A percentile compares a stretch with the other conserved stretches of the same genome.
Conservation (phyloP, 805 yeast species). For the Spathaspora girioi region DNA sequence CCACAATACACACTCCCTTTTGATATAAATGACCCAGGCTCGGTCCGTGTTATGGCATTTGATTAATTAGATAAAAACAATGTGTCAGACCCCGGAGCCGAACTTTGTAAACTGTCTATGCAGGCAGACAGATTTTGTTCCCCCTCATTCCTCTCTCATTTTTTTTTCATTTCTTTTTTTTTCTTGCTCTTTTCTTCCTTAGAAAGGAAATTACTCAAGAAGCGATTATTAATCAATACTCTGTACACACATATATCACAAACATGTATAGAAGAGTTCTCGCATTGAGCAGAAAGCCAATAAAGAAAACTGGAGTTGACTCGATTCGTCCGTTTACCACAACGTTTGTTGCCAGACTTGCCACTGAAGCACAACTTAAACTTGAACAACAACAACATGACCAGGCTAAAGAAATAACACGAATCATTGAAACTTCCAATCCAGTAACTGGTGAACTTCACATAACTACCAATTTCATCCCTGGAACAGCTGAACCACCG, state of each 20-base stretch:
- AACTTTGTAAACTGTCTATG: neutral
- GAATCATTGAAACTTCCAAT: neutral
- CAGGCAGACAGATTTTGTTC: neutral
- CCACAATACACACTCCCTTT: no score
- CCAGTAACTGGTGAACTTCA: constrained; percentile 13
- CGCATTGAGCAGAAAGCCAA: neutral
- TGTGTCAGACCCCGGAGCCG: neutral
- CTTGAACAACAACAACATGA: constrained; percentile 4
- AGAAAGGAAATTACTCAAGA: neutral
- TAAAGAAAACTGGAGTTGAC: neutral
- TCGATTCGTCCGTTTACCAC: neutral
- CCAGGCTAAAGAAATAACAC: neutral
- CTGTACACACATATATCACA: neutral
- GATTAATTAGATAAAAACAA: neutral
- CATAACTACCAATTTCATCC: constrained; percentile 11
- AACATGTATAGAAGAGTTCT: neutral
- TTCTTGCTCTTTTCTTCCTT: no score
- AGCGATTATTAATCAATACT: neutral
- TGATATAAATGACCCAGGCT: neutral
- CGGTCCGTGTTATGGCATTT: neutral
- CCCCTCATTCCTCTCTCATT: neutral
- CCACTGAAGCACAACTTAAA: constrained; percentile 6
- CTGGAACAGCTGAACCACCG: constrained; percentile 30
- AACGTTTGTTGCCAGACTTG: constrained; percentile 1
- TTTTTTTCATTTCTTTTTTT: no score